Evolutionary conservation across 169 alveolate genomes (phyloP), one percentile per base, ranked within the genome.

Genomic region (Cyclospora cayetanensis): DNA sequence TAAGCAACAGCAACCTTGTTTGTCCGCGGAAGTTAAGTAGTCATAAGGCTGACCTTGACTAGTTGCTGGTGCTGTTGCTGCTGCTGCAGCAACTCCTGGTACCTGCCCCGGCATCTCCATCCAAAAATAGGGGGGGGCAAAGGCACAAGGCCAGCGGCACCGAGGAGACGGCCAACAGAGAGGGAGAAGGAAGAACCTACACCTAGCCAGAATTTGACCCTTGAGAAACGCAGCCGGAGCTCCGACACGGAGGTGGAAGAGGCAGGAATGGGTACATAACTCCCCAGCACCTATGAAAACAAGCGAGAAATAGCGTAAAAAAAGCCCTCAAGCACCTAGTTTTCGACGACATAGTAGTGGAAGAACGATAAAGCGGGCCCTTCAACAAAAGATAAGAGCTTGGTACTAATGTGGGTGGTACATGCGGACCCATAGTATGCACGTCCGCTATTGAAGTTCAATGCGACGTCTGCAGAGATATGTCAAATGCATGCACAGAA

Each of bases 141-240:
- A 25, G 97, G 97, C 50, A 95, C 94, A 37, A 95, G 92, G 80
- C 94, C 94, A 9, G 92, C 83, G n/a, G 41, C 41, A 39, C 93
- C 93, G 29, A 92, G 89, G 29, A 92, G 43, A 27, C 82, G 31
- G 9, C 70, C 27, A 31, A 87, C 41, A 22, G 68, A 7, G 25
- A 4, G 35, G 60, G 52, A 94, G 94, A 96, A 92, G 65, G 95
- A 94, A 53, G 98, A 95, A 20, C 97, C 97, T 9, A 95, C 97
- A 39, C 96, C 98, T 12, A 96, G 93, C 98, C 98, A 96, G 91
- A 96, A 96, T 91, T 96, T 96, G 42, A 96, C 93, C 35, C 98
- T 92, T 39, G 97, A 95, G 92, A 96, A 96, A 34, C 98, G 95
- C 43, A 96, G 94, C 52, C 98, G 91, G 52, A 96, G 95, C 85